Conservation (phyloP, 2,329 filamentous ascomycete species). For the Fusarium cyanostomum region DNA sequence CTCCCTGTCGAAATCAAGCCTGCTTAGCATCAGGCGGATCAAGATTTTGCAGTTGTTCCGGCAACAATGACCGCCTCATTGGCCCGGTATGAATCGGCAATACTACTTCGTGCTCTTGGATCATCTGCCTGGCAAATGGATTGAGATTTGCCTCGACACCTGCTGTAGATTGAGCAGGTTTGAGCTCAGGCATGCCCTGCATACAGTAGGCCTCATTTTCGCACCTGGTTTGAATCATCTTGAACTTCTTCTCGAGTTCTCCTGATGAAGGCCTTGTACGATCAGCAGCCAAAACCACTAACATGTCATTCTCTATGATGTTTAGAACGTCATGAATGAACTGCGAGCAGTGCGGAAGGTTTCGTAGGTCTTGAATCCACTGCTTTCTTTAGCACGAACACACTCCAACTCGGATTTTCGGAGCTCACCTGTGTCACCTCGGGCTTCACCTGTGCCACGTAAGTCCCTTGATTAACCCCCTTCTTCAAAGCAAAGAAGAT, state of each 20-base stretch:
- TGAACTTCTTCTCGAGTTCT: background rate
- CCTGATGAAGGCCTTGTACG: background rate
- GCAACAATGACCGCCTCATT: background rate
- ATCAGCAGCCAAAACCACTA: background rate
- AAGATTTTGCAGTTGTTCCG: background rate
- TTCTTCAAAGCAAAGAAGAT: slow-evolving; percentile 6
- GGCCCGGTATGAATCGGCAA: background rate
- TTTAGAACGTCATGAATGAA: slow-evolving; percentile 2
- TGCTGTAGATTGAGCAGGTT: background rate
- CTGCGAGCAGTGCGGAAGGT: background rate
- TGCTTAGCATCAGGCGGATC: background rate
- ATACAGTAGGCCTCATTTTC: background rate
- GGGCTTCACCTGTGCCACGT: slow-evolving; percentile 12
- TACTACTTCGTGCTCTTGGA: background rate
- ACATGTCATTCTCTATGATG: slow-evolving; percentile 5
- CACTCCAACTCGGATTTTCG: rapidly evolving
- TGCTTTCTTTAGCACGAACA: background rate
- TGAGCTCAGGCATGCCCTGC: background rate
- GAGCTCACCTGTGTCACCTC: slow-evolving; percentile 9
- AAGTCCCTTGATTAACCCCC: background rate
- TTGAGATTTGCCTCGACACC: background rate
- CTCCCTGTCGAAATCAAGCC: background rate
- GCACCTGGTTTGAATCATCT: background rate
- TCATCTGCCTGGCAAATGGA: background rate
- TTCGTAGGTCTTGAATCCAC: slow-evolving; percentile 2